Percentiles rank a stretch among this genome's conserved stretches.
Conservation (phyloP, 2,329 filamentous ascomycete genomes). For the Byssoonygena ceratinophila region DNA sequence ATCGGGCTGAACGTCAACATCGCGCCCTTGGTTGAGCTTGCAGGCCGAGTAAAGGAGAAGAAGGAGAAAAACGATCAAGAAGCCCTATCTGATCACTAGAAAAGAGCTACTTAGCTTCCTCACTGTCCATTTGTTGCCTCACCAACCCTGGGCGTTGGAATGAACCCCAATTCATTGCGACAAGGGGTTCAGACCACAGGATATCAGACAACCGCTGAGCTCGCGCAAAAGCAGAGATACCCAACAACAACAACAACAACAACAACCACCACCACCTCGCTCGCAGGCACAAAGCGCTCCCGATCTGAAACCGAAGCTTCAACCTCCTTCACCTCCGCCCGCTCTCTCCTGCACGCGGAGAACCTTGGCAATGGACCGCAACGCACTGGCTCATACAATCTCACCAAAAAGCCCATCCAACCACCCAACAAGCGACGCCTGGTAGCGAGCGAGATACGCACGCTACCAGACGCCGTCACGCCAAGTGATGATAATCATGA, state of each 20-base stretch:
- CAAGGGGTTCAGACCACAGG: conserved; percentile 7
- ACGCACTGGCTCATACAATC: not conserved
- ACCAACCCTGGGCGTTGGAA: not conserved
- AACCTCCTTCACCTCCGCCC: conserved; percentile 11
- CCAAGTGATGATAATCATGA: too few species aligned
- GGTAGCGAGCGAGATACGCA: conserved; percentile 30
- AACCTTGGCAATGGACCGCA: not conserved
- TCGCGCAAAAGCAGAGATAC: conserved; percentile 1
- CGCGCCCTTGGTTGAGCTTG: too few species aligned
- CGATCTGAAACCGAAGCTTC: conserved; percentile 8
- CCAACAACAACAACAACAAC: too few species aligned
- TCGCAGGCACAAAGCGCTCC: conserved; percentile 11
- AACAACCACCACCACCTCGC: too few species aligned
- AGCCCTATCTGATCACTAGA: too few species aligned
- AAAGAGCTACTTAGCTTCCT: too few species aligned
- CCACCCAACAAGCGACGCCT: conserved; percentile 25
- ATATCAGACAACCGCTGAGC: conserved; percentile 12
- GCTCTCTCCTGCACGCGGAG: conserved; percentile 2
- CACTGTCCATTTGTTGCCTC: too few species aligned
- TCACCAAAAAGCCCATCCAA: not conserved
- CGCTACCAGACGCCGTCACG: conserved; percentile 19
- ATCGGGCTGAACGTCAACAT: too few species aligned
- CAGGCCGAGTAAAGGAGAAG: too few species aligned
- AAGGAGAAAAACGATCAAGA: too few species aligned
- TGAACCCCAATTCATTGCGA: not conserved